These are phyloP conservation scores for Heteromeles arbutifolia DNA, from an alignment of 306 rosid genomes.

Conservation along the genomic window DNA sequence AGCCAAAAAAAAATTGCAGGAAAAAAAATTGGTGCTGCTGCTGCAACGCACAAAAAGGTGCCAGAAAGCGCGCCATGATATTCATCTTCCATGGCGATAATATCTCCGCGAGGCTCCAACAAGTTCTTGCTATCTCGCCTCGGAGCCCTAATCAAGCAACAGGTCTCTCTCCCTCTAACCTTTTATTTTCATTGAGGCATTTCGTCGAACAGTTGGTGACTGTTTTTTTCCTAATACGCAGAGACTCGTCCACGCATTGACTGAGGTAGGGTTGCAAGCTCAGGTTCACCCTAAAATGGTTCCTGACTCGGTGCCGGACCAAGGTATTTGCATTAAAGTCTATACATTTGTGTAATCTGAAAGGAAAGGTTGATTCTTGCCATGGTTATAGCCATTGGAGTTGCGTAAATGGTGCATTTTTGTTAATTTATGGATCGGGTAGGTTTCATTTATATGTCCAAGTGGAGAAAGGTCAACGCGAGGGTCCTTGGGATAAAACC, in stretches of 20 bases:
- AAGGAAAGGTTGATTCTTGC: neutral
- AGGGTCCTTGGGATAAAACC: slow-evolving; percentile 27
- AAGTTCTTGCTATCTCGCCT: slow-evolving; percentile 17
- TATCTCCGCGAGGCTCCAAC: slow-evolving; percentile 3
- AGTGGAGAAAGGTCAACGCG: slow-evolving; percentile 34
- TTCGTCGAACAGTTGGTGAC: slow-evolving; percentile 21
- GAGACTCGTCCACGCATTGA: slow-evolving; percentile 22
- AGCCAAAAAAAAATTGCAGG: neutral
- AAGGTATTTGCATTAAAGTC: slow-evolving; percentile 8
- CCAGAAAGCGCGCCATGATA: slow-evolving; percentile 25
- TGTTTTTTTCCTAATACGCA: neutral
- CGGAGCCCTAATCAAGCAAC: slow-evolving; percentile 19
- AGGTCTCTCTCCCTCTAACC: slow-evolving; percentile 1
- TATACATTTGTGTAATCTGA: neutral
- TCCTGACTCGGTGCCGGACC: slow-evolving; percentile 3
- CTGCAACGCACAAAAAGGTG: neutral
- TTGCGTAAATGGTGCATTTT: neutral
- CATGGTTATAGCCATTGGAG: neutral
- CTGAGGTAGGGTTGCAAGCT: slow-evolving; percentile 11
- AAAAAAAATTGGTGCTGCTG: neutral
- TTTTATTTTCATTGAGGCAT: neutral
- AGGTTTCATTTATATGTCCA: slow-evolving; percentile 23
- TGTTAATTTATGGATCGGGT: neutral
- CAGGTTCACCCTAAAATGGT: slow-evolving; percentile 7
- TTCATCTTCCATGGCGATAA: slow-evolving; percentile 22